phyloP scores from a whole-genome alignment of 2,329 filamentous ascomycete species.

The Alternaria infectoria region DNA sequence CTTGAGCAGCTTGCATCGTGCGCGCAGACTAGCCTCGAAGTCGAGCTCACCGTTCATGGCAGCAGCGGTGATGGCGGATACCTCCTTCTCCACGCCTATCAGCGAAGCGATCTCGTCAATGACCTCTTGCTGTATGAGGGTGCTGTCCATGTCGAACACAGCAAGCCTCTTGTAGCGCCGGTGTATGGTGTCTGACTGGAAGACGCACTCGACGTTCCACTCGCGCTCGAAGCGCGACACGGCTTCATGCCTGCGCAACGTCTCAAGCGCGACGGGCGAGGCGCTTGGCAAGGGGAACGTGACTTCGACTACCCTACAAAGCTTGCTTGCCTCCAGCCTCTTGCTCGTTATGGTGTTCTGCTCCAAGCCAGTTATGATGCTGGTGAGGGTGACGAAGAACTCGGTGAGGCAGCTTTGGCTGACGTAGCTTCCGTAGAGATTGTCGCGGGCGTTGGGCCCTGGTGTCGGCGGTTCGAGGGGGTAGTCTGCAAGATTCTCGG shows the following conservation, averaged over 20 bases:
- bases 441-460: constrained; percentile 61
- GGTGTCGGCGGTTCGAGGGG: constrained; percentile 62
- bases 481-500: constrained; percentile 58
- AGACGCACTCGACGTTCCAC: constrained; percentile 84
- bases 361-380: constrained; percentile 57
- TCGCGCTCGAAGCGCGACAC: constrained; percentile 83
- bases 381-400: constrained; percentile 60
- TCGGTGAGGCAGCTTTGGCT: constrained; percentile 63
- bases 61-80: constrained; percentile 86
- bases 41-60: constrained; percentile 97
- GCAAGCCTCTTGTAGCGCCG: constrained; percentile 82
- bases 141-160: constrained; percentile 99
- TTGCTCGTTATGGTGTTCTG: constrained; percentile 57
- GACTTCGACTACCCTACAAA: constrained; percentile 70
- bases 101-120: constrained; percentile 92
- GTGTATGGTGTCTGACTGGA: constrained; percentile 76
- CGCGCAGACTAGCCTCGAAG: constrained; percentile 82
- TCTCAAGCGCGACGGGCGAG: constrained; percentile 61
- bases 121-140: constrained; percentile 94
- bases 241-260: constrained; percentile 79
- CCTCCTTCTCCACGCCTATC: constrained; percentile 79
- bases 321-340: constrained; percentile 64
- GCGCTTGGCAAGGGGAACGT: constrained; percentile 64
- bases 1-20: constrained; percentile 79
- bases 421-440: constrained; percentile 61